Evolutionary conservation across 306 rosid species (phyloP).

Genomic region (Dryas drummondii): DNA sequence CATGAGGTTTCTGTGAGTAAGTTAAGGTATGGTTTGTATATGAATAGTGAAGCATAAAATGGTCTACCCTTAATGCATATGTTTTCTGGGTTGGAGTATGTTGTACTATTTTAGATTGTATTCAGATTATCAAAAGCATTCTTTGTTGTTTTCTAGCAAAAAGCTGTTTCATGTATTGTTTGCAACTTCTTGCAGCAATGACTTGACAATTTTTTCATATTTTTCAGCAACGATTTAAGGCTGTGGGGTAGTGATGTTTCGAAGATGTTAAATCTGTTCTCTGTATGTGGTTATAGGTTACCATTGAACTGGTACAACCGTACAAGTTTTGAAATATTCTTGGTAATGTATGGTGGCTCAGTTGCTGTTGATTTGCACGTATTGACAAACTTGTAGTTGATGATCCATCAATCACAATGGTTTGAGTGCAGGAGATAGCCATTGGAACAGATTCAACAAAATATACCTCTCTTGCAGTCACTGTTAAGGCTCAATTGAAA

Average conservation of each 20-base stretch:
- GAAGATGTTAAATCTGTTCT: too few species aligned
- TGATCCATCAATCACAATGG: too few species aligned
- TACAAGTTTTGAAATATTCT: too few species aligned
- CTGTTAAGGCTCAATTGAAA: too few species aligned
- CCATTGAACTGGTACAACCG: too few species aligned
- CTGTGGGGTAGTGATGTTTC: background rate
- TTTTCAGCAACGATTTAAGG: background rate
- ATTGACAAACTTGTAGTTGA: too few species aligned
- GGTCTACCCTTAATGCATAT: constrained; percentile 29
- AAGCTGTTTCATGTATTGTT: background rate
- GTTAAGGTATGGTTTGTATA: constrained; percentile 42
- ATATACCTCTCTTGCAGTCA: too few species aligned
- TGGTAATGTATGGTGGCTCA: too few species aligned
- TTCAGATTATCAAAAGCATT: constrained; percentile 25
- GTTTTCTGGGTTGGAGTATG: constrained; percentile 40
- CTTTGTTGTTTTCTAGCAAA: background rate
- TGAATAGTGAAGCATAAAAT: constrained; percentile 35
- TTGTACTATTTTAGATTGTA: constrained; percentile 35
- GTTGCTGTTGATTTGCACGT: too few species aligned
- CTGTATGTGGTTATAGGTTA: too few species aligned
- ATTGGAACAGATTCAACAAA: too few species aligned
- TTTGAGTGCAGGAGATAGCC: too few species aligned
- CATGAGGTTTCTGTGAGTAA: constrained; percentile 37
- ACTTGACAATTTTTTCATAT: background rate
- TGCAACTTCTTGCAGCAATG: background rate